These are phyloP conservation scores for Chrysoporthe austroafricana DNA, from an alignment of 2,329 filamentous ascomycete species.

Conservation along the genomic window DNA sequence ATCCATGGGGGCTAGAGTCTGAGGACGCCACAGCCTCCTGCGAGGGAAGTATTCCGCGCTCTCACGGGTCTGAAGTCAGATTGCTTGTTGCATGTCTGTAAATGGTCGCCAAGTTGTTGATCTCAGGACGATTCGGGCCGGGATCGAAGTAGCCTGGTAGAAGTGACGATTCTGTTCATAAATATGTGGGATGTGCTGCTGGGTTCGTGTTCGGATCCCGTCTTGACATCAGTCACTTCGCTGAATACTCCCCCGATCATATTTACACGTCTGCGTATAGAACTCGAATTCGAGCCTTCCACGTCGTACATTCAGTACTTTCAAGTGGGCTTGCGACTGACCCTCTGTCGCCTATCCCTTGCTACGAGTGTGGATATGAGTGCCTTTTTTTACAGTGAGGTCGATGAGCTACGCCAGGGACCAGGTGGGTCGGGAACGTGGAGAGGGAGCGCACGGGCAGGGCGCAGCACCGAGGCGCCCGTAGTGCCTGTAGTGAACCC, in stretches of 20 bases:
- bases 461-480: not conserved
- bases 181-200: not conserved
- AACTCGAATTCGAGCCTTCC: too few relatives aligned
- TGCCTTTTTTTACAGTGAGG: not conserved
- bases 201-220: not conserved
- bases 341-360: not conserved
- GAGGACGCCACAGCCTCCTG: slow-evolving; percentile 1
- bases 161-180: slow-evolving; percentile 2
- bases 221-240: not conserved
- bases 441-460: not conserved
- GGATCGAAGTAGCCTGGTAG: not conserved
- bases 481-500: slow-evolving; percentile 1
- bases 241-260: not conserved
- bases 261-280: not conserved
- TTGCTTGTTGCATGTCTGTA: not conserved
- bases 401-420: not conserved
- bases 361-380: not conserved
- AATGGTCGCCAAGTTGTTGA: not conserved
- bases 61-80: not conserved
- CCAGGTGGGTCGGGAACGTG: not conserved
- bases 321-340: not conserved
- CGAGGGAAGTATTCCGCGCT: slow-evolving; percentile 2
- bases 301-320: not conserved
- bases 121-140: slow-evolving; percentile 2
- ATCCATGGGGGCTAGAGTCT: not conserved